phyloP scores from a whole-genome alignment of 2,329 filamentous ascomycete genomes.

The Geosmithia putterillii region DNA sequence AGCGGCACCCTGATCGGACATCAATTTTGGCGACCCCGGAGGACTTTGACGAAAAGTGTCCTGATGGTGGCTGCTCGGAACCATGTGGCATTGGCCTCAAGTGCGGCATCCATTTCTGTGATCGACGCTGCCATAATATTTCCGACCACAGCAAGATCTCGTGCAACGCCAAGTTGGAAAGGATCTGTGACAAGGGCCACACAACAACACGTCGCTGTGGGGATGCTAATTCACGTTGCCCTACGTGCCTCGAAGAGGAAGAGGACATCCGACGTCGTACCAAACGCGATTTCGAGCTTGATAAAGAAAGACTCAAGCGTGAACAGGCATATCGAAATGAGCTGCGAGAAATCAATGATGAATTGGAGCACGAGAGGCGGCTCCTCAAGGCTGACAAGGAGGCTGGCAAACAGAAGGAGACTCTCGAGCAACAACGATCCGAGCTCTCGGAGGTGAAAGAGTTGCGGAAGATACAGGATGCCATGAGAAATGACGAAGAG shows the following conservation, averaged over 20 bases:
- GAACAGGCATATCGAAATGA: constrained; percentile 30
- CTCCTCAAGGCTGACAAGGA: constrained; percentile 28
- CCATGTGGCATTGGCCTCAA: constrained; percentile 37
- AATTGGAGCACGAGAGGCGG: constrained; percentile 35
- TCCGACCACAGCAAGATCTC: neutral
- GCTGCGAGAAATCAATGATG: constrained; percentile 38
- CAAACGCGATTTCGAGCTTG: constrained; percentile 35
- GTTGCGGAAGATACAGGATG: constrained; percentile 9
- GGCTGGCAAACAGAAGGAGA: constrained; percentile 26
- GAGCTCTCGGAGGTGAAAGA: constrained; percentile 31
- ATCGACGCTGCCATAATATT: neutral
- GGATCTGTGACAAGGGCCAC: constrained; percentile 41
- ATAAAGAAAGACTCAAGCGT: constrained; percentile 28
- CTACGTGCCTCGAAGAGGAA: constrained; percentile 37
- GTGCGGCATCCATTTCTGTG: neutral
- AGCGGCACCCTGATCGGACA: constrained; percentile 39
- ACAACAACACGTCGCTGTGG: constrained; percentile 32
- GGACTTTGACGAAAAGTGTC: constrained; percentile 50
- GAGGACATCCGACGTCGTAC: constrained; percentile 26
- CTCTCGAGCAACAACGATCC: constrained; percentile 29
- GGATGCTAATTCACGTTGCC: constrained; percentile 25
- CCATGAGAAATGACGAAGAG: constrained; percentile 5
- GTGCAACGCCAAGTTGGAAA: constrained; percentile 18
- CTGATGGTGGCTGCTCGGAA: constrained; percentile 57
- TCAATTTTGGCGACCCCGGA: constrained; percentile 31